Evolutionary conservation across 2,329 filamentous ascomycete species (phyloP).

Genomic region (Diplodia mutila): DNA sequence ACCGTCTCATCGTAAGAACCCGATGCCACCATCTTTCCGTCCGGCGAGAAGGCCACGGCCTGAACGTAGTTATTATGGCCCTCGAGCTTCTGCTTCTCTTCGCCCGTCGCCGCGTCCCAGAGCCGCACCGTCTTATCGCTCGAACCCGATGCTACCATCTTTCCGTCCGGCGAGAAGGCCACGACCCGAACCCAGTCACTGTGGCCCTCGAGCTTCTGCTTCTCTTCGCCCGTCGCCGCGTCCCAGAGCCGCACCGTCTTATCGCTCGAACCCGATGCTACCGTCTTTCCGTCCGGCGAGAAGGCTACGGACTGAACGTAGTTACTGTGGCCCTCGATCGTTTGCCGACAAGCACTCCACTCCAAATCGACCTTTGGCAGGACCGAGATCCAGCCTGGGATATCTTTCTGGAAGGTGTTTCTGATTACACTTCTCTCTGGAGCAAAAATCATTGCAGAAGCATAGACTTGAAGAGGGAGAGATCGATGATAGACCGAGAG

Average conservation of each 20-base stretch:
- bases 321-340: constrained; percentile 6
- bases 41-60: constrained; percentile 28
- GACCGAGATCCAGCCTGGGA: constrained; percentile 28
- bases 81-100: constrained; percentile 24
- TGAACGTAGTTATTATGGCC: constrained; percentile 22
- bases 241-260: constrained; percentile 30
- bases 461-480: constrained; percentile 44
- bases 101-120: constrained; percentile 27
- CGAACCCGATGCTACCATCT: constrained; percentile 29
- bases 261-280: constrained; percentile 30
- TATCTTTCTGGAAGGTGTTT: constrained; percentile 21
- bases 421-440: constrained; percentile 33
- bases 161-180: constrained; percentile 30
- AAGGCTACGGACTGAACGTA: constrained; percentile 26
- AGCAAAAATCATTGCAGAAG: constrained; percentile 43
- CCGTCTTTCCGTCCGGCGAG: constrained; percentile 29
- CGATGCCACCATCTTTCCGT: constrained; percentile 29
- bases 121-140: constrained; percentile 28
- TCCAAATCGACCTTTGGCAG: constrained; percentile 14
- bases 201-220: constrained; percentile 27
- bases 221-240: constrained; percentile 19
- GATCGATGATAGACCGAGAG: constrained; percentile 33
- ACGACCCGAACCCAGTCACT: constrained; percentile 3
- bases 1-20: constrained; percentile 27
- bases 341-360: constrained; percentile 5